A percentile compares a stretch with the other conserved stretches of the same genome.
Conservation (phyloP, 208 protist genomes). For the Endotrypanum monterogeii region DNA sequence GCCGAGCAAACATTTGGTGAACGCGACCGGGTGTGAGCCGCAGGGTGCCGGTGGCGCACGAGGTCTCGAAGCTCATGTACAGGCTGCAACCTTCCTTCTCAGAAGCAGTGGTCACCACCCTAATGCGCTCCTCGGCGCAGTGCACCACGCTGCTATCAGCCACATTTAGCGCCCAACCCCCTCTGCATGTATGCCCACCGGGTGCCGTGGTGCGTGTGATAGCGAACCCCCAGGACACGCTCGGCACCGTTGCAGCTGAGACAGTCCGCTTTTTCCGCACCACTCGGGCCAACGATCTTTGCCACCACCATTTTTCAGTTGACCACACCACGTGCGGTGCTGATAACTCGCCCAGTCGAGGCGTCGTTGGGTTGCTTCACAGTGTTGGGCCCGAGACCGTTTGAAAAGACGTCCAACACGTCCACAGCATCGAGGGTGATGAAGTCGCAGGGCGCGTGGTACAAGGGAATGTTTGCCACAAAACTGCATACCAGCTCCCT, state of each 20-base stretch:
- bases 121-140: conserved; percentile 66
- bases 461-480: conserved; percentile 79
- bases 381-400: conserved; percentile 34
- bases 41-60: conserved; percentile 83
- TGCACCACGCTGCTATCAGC: conserved; percentile 67
- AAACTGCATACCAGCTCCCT: conserved; percentile 65
- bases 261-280: conserved; percentile 65
- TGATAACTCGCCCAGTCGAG: conserved; percentile 37
- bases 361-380: conserved; percentile 62
- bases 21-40: conserved; percentile 78
- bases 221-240: conserved; percentile 60
- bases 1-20: conserved; percentile 42
- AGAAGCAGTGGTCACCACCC: conserved; percentile 19
- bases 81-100: conserved; percentile 84
- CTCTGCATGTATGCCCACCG: conserved; percentile 52
- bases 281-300: conserved; percentile 44
- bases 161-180: conserved; percentile 71
- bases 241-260: conserved; percentile 85
- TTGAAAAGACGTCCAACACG: conserved; percentile 55
- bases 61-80: conserved; percentile 57
- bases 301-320: conserved; percentile 43
- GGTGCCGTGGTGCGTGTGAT: conserved; percentile 85
- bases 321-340: conserved; percentile 40
- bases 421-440: conserved; percentile 78
- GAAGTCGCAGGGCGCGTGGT: conserved; percentile 74